phyloP scores from a whole-genome alignment of 495 filamentous ascomycete genomes.

The Aspergillus homomorphus region DNA sequence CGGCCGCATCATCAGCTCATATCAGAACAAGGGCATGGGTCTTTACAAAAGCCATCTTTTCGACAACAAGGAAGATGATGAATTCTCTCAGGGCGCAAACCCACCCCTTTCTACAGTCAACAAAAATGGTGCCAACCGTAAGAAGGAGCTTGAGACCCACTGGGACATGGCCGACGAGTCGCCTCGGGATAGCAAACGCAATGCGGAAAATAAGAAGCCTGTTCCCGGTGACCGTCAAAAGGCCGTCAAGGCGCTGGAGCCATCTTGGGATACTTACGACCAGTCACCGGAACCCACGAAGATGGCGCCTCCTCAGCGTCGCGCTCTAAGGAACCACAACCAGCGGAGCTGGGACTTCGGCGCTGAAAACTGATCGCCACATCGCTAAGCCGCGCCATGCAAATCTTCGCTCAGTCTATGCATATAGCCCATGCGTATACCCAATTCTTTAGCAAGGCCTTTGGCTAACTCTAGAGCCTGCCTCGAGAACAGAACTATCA shows the following conservation, averaged over 20 bases:
- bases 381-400: neutral
- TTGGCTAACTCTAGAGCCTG: neutral
- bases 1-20: conserved; percentile 39
- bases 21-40: conserved; percentile 60
- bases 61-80: conserved; percentile 45
- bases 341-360: conserved; percentile 20
- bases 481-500: neutral
- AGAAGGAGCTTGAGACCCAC: conserved; percentile 71
- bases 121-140: conserved; percentile 58
- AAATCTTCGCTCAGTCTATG: neutral
- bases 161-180: conserved; percentile 66
- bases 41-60: conserved; percentile 77
- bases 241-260: conserved; percentile 59
- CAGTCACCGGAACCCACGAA: conserved; percentile 49
- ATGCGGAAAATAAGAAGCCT: conserved; percentile 55
- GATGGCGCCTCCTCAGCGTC: conserved; percentile 21
- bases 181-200: conserved; percentile 37
- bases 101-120: conserved; percentile 57
- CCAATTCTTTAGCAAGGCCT: neutral
- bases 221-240: conserved; percentile 38
- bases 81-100: conserved; percentile 12
- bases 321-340: conserved; percentile 17
- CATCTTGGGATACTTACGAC: conserved; percentile 63
- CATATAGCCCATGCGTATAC: no score
- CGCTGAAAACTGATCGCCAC: conserved; percentile 8